Conservation (phyloP, 257 asterid genomes). For the Datura wrightii region DNA sequence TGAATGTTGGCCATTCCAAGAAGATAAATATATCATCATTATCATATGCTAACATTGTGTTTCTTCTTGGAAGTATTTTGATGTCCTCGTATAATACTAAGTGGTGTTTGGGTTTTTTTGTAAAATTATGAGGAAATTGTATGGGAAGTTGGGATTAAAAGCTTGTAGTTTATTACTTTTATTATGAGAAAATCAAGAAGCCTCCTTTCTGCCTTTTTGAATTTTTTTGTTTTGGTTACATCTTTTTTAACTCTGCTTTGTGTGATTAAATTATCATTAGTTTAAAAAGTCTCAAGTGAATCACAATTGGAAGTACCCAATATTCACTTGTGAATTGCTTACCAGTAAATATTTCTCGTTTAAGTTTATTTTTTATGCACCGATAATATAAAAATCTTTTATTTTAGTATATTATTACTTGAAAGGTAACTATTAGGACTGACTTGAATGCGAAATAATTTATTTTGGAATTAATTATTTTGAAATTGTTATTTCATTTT, state of each 20-base stretch:
- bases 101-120: slow-evolving; percentile 24
- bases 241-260: neutral
- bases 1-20: neutral
- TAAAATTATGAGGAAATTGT: neutral
- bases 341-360: neutral
- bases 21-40: slow-evolving; percentile 13
- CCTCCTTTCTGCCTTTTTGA: neutral
- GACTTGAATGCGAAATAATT: too few relatives aligned
- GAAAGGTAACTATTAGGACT: too few relatives aligned
- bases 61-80: slow-evolving; percentile 13
- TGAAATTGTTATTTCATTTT: too few relatives aligned
- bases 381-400: too few relatives aligned
- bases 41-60: neutral
- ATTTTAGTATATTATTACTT: too few relatives aligned
- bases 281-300: neutral
- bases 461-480: too few relatives aligned
- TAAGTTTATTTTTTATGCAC: too few relatives aligned
- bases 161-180: neutral
- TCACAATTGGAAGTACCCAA: neutral
- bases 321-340: neutral
- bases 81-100: neutral
- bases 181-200: neutral
- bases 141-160: neutral
- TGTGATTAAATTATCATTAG: neutral
- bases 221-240: neutral